Evolutionary conservation across 345 rosid species (phyloP), one percentile per base, ranked within the genome.

Genomic region (Excoecaria agallocha): DNA sequence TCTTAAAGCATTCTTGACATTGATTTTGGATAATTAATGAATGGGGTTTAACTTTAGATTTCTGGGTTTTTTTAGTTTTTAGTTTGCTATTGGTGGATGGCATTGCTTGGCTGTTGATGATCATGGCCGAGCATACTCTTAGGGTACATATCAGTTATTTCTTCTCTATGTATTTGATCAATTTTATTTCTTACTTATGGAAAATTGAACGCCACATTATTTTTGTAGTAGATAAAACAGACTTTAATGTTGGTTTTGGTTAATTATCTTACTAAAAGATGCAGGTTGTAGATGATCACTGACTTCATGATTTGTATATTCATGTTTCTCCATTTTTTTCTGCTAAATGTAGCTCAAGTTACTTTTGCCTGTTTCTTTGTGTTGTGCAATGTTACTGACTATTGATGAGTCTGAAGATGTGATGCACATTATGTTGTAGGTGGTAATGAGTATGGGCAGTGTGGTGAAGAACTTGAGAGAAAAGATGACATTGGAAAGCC

Each of bases 71-170:
- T 58, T 67, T 54, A 62, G 60, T 74, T 80, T 30, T 69, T 73
- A 96, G 98, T 98, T 98, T 0, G 99, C 98, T 70, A 91, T 93
- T 81, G 98, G 97, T 79, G 99, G 99, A 43, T 96, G 99, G 99
- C 99, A 96, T 84, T 96, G 97, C 82, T 87, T 96, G 87, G 98
- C 99, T 80, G 99, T 96, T 39, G 99, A 96, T 84, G 96, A 96
- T 86, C 93, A 96, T 85, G 99, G 98, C 62, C 87, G 89, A 64
- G 90, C 98, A 59, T 96, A 93, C 68, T 96, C 99, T 57, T 95
- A 98, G 99, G 99, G 99, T 93, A 68, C 30, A 0, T 12, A 11
- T 49, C 30, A 49, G 60, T 73, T 48, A 39, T 74, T 24, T 57
- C 46, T 54, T 6, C 11, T 72, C 8, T 7, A 38, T 3, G 60